Evolutionary conservation across 495 filamentous ascomycete species (phyloP).

Genomic region (Ramalina intermedia): DNA sequence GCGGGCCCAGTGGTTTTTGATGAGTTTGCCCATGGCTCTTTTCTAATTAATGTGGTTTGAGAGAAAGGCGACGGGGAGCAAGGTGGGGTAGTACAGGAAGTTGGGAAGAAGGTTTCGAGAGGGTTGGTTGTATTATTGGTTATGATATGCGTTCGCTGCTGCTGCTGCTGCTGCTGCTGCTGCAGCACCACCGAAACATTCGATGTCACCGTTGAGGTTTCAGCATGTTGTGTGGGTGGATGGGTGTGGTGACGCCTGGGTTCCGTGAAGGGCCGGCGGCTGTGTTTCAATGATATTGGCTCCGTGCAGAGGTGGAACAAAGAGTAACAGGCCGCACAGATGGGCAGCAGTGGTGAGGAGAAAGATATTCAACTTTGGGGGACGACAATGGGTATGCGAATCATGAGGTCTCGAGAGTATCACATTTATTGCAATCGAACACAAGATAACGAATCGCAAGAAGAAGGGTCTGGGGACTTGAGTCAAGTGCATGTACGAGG

Average conservation of each 20-base stretch:
- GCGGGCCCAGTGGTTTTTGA: conserved; percentile 98
- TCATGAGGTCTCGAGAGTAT: too few relatives aligned
- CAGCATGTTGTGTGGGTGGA: neutral
- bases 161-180: too few relatives aligned
- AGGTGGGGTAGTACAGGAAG: neutral
- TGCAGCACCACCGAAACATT: neutral
- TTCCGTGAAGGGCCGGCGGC: neutral
- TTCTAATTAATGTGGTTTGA: neutral
- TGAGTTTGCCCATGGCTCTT: conserved; percentile 73
- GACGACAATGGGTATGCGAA: too few relatives aligned
- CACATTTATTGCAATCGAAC: too few relatives aligned
- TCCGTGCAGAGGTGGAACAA: too few relatives aligned
- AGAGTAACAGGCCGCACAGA: neutral
- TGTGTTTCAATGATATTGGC: too few relatives aligned
- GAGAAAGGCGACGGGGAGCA: neutral
- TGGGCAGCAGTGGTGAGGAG: neutral
- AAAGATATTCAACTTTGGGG: neutral
- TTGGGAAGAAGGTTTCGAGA: too few relatives aligned
- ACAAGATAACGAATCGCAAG: too few relatives aligned
- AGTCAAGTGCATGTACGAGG: too few relatives aligned
- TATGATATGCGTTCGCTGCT: too few relatives aligned
- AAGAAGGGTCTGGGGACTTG: too few relatives aligned
- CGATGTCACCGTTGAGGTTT: conserved; percentile 6
- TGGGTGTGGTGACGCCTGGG: neutral
- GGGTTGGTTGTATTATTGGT: neutral